A percentile compares a stretch with the other conserved stretches of the same genome.
Evolutionary conservation across 2,329 filamentous ascomycete genomes (phyloP).

Genomic region (Pyricularia grisea): DNA sequence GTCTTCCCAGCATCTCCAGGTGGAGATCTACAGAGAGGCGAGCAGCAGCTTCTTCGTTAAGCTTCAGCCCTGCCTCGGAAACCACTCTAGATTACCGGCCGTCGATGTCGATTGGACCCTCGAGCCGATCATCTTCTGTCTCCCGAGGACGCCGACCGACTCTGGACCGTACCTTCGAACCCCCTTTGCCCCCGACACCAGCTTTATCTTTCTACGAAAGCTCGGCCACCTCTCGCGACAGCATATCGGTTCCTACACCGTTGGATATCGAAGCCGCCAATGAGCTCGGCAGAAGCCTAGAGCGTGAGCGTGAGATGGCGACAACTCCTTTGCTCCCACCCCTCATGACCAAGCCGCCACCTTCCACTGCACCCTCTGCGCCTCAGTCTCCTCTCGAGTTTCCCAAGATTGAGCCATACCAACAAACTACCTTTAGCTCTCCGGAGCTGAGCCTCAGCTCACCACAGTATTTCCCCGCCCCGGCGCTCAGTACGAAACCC

Average conservation of each 20-base stretch:
- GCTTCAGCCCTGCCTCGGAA: constrained; percentile 64
- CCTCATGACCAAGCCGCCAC: constrained; percentile 52
- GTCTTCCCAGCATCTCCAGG: constrained; percentile 42
- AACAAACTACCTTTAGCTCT: neutral
- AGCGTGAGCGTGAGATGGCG: constrained; percentile 51
- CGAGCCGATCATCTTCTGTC: constrained; percentile 71
- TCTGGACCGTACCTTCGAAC: constrained; percentile 35
- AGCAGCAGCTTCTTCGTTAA: constrained; percentile 27
- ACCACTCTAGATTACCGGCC: constrained; percentile 70
- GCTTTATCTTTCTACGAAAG: constrained; percentile 54
- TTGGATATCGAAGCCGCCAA: constrained; percentile 45
- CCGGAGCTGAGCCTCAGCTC: constrained; percentile 9
- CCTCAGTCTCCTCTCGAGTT: constrained; percentile 79
- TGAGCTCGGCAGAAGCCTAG: constrained; percentile 36
- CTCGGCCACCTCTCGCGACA: constrained; percentile 30
- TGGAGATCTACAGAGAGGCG: constrained; percentile 36
- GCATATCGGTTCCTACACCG: constrained; percentile 34
- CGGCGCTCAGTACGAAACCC: constrained; percentile 66
- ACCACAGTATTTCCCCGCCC: constrained; percentile 43
- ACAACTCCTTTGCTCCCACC: constrained; percentile 82
- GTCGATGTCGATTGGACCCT: constrained; percentile 52
- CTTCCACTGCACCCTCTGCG: constrained; percentile 35
- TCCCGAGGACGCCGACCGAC: constrained; percentile 44
- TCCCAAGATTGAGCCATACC: constrained; percentile 59
- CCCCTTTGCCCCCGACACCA: constrained; percentile 50